phyloP scores from a whole-genome alignment of 208 protist genomes.

The Acanthamoeba castellanii region DNA sequence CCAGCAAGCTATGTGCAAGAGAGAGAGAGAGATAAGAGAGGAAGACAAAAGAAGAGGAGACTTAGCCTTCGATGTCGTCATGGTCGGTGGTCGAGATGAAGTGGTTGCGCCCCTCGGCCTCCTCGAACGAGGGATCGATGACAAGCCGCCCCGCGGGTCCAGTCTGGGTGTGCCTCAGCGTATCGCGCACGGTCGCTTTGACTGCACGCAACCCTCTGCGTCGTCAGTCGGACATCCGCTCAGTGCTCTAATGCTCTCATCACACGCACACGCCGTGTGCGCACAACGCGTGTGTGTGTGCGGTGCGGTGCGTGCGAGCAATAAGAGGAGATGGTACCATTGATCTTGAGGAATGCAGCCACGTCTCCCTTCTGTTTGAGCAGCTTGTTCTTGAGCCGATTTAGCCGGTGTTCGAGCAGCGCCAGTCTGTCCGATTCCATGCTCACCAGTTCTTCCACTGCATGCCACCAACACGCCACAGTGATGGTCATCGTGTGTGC shows the following conservation, averaged over 20 bases:
- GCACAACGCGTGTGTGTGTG: too few species aligned
- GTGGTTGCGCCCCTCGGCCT: not conserved
- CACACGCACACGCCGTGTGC: too few species aligned
- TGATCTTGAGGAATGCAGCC: constrained; percentile 16
- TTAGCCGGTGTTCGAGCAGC: not conserved
- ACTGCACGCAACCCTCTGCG: not conserved
- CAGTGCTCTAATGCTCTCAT: not conserved
- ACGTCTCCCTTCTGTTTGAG: not conserved
- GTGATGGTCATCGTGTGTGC: not conserved
- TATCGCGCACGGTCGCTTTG: constrained; percentile 35
- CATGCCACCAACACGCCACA: not conserved
- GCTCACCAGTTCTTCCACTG: constrained; percentile 41
- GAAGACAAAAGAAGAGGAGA: too few species aligned
- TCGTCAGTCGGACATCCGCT: not conserved
- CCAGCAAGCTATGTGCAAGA: too few species aligned
- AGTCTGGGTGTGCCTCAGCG: not conserved
- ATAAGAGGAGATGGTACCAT: not conserved
- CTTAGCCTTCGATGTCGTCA: too few species aligned
- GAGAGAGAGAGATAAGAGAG: too few species aligned
- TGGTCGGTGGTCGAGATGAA: too few species aligned
- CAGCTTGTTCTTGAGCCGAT: constrained; percentile 11
- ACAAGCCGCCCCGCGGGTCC: not conserved
- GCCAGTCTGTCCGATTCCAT: constrained; percentile 24
- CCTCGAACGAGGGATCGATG: not conserved
- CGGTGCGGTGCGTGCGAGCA: not conserved